Evolutionary conservation across 148 eudicot genomes (phyloP), one percentile per base, ranked within the genome.

Genomic region (Chenopodium album): DNA sequence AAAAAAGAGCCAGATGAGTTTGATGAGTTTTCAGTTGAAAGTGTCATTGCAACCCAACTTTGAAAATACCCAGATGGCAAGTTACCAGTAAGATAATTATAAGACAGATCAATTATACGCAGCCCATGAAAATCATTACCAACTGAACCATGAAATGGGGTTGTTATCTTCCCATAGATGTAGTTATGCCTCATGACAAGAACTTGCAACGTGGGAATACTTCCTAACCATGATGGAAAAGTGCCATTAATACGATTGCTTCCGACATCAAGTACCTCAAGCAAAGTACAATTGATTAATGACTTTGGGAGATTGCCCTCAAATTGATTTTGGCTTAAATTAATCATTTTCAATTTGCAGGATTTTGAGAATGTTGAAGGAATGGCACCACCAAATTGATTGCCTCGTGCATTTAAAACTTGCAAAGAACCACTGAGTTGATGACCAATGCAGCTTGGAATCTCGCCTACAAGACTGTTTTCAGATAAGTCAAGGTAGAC

Each of bases 171-270:
- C 41, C 41, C 41, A 5, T 37, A 37, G 41, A 37, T 37, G 41
- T 37, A 5, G 41, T 37, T 37, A 37, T 37, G 41, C 41, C 41
- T 37, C 41, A 37, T 37, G 0, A 37, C 5, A 37, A 37, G 41
- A 23, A 86, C 82, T 64, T 81, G 54, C 81, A 88, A 69, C 32
- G 71, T 16, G 1, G 80, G 81, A 52, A 88, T 84, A 37, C 28
- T 20, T 37, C 82, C 87, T 52, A 87, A 52, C 88, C 91, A 88
- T 37, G 79, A 37, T 1, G 93, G 93, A 20, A 90, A 90, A 63
- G 71, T 47, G 50, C 84, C 92, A 44, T 44, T 62, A 0, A 90
- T 72, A 17, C 11, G 77, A 76, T 88, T 90, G 47, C 80, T 50
- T 1, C 86, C 82, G 1, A 88, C 47, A 68, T 86, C 81, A 4